Evolutionary conservation across 768 basidiomycete species (phyloP), one percentile per base, ranked within the genome.

Genomic region (Hemileccinum impolitum): DNA sequence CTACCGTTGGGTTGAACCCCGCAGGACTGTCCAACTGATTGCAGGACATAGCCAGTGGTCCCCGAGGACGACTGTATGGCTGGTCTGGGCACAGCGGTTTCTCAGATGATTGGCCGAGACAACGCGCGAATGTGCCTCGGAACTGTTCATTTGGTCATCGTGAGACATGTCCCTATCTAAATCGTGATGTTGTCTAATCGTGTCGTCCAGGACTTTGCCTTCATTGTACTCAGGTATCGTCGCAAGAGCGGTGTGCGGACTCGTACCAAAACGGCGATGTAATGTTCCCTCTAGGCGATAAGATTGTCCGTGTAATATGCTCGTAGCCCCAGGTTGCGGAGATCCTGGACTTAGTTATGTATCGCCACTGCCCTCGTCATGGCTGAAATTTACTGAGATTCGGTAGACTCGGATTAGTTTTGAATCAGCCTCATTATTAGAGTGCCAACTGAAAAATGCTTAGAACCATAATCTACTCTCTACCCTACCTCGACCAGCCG

Each of bases 31-130:
- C n/a, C 32, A 17, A 42, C 55, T 57, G 26, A 62, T 34, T 13
- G 12, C 10, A n/a, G 10, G 34, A 41, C 8, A 21, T 17, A 63
- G 61, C 14, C 41, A 15, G 28, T 5, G 38, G 19, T 40, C 21
- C 39, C 37, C n/a, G 62, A 62, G 47, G 57, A 60, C 42, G 63
- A 59, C 35, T 59, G 36, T 42, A 51, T 54, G 51, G 44, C 48
- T 23, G 40, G 50, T 18, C 32, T 63, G 21, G 63, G 57, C 32
- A 51, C 43, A 4, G 51, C 65, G 3, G 47, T 60, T 59, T n/a
- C 52, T 25, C 53, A 62, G 17, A 52, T 60, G 51, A 43, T 32
- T 28, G 60, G 63, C 6, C 40, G 48, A 45, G 57, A 48, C 50
- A 42, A n/a, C 23, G 10, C 39, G 14, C 45, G 50, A 9, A 43